Evolutionary conservation across 1,139 yeast species (phyloP), one percentile per base, ranked within the genome.

Genomic region (Kodamaea sp.): DNA sequence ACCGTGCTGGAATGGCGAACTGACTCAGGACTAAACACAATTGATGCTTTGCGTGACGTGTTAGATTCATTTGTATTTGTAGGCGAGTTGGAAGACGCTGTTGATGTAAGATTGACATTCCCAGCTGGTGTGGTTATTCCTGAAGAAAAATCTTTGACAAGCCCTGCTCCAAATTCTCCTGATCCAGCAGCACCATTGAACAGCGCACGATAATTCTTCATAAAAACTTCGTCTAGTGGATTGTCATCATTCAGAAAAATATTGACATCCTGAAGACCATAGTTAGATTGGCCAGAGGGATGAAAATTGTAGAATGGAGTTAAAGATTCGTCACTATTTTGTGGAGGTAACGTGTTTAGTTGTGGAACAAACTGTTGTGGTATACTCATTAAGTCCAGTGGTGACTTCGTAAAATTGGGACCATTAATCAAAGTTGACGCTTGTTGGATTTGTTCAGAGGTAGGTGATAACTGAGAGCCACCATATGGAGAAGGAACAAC

Each of bases 151-250:
- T 18, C 15, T 10, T 15, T 15, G 14, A 27, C 23, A 6, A 10
- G n/a, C 9, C 22, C 14, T 26, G 13, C 13, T 5, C 29, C 19
- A 7, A 16, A 19, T 14, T 13, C 15, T 5, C 20, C 13, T 5
- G 19, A 12, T n/a, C 21, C 16, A 8, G 25, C 31, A 14, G 6
- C 14, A 1, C 30, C 29, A n/a, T 27, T 27, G n/a, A 28, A 10
- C 20, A 22, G 37, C n/a, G 29, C 12, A 12, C 38, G 43, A 38
- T 35, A 41, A 21, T 37, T 34, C n/a, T 35, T 34, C 23, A 51
- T 38, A 25, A 68, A 55, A 2, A 63, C 50, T 19, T 66, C 73
- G 31, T 68, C 76, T 20, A 70, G 51, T 0, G 74, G 75, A 38
- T 69, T 70, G 27, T 57, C 59, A 21, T 53, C 63, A 35, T 57